Base-by-base conservation (phyloP, 2,329 filamentous ascomycete genomes). In the Alternaria sp. region DNA sequence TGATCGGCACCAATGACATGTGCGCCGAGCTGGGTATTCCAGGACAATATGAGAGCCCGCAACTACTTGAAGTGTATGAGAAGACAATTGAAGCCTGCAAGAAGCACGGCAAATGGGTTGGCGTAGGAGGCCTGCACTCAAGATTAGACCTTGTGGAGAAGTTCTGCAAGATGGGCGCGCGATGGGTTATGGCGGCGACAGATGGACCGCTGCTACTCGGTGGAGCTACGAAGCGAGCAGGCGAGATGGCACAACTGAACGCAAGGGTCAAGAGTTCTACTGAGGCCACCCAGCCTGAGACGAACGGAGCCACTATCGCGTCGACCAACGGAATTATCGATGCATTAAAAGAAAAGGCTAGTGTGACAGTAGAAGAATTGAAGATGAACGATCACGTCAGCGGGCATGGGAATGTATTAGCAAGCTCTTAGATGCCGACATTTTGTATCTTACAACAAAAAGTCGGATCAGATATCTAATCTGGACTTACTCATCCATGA, bases 1-100 rank as follows among this genome's bases (percentile, higher is more conserved):
- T 84, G 3, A 78, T 84, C 20, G 82, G 83, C 6, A 80, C 82
- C 2, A 84, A 84, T 53, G 83, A 84, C 60, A 68, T 84, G 53
- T 80, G 74, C 20, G 78, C 80, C 1, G 82, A 84, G 45, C 76
- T 84, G 71, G 82, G 82, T 0, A 82, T 82, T 28, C 80, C 80
- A 0, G 81, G 81, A 3, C 69, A 81, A 46, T 82, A 79, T 58
- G 80, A 82, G 37, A 78, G 80, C 64, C 67, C 75, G 2, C 43
- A 66, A 6, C 44, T 65, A 47, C 63, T 57, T 5, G 62, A 66
- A 18, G 9, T 78, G 0, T 74, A 80, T 7, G 65, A 76, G 43
- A 80, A 78, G 60, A 78, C 76, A 4, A 79, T 81, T 15, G 65
- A 68, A 6, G 82, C 82, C 2, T 80, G 79, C 25, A 74, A 76